Evolutionary conservation across 768 basidiomycete species (phyloP).

Genomic region (Paxillus rubicundulus): DNA sequence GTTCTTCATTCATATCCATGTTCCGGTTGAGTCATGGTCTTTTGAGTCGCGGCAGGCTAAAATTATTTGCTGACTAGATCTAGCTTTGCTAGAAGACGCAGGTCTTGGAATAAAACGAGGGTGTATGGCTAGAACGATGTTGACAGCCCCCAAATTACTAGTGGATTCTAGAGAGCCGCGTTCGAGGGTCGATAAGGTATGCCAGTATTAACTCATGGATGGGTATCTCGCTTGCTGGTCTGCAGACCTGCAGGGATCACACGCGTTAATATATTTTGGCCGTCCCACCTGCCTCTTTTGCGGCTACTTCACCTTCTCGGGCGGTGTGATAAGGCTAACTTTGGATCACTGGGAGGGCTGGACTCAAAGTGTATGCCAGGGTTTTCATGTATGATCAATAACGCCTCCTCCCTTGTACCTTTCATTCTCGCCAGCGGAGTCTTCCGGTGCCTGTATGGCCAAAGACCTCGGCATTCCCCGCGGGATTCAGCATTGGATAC

Average conservation of each 20-base stretch:
- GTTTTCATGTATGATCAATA: constrained; percentile 17
- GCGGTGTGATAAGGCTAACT: constrained; percentile 31
- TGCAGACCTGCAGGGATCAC: constrained; percentile 17
- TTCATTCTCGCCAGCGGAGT: constrained; percentile 8
- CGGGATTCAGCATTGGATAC: neutral
- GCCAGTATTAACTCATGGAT: constrained; percentile 24
- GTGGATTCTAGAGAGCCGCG: constrained; percentile 31
- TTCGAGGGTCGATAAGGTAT: constrained; percentile 19
- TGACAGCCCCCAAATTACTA: neutral
- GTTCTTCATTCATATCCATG: constrained; percentile 4
- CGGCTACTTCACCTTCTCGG: constrained; percentile 14
- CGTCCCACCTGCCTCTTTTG: constrained; percentile 25
- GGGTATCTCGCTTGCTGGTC: constrained; percentile 9
- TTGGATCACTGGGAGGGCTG: constrained; percentile 26
- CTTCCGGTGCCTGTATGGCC: constrained; percentile 19
- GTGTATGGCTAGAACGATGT: constrained; percentile 5
- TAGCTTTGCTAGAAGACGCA: constrained; percentile 4
- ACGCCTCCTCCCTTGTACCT: constrained; percentile 22
- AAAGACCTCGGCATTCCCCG: constrained; percentile 13
- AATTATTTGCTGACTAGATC: constrained; percentile 1
- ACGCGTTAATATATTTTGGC: constrained; percentile 17
- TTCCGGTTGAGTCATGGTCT: neutral
- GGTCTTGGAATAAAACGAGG: constrained; percentile 14
- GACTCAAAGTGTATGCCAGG: constrained; percentile 20
- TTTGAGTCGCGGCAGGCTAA: neutral